Evolutionary conservation across 768 basidiomycete genomes (phyloP), one percentile per base, ranked within the genome.

Genomic region (Suillus hirtellus): DNA sequence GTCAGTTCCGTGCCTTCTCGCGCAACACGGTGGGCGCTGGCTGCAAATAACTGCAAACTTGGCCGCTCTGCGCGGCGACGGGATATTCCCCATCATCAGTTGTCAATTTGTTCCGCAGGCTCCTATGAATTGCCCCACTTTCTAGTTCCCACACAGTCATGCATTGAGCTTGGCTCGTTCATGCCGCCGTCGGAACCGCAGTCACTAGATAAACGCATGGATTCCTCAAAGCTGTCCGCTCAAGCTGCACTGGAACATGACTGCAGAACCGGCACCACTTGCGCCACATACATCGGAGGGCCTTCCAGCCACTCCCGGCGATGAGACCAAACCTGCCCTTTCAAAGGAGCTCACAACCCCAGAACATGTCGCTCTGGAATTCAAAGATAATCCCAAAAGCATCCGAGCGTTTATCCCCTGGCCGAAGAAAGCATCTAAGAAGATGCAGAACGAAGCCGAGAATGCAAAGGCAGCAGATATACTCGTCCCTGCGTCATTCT

Each of bases 331-430:
- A 37, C 73, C 77, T 53, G 69, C 79, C 17, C 15, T 38, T 40
- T 40, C 55, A 40, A 40, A 56, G 15, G 38, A 56, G 38, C 38
- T 40, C 4, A 5, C 38, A 11, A 2, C 55, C 17, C 11, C 56
- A 31, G 56, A 42, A 19, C 54, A 24, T 27, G 24, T 24, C 9
- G 10, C 19, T 40, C 50, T 52, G 5, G 31, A 59, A 17, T 55
- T 31, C 15, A 44, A 59, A n/a, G 15, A 46, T 38, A 50, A 24
- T 38, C 2, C 52, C 10, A 60, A 35, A 43, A 72, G 75, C 21
- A 63, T 69, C 73, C 15, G 79, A 77, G 53, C 70, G 12, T 80
- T 81, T 68, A 82, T 82, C 68, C 69, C 75, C 40, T 75, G 78
- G 67, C 77, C 75, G 65, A 78, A 77, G 46, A 52, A 60, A 15